A percentile compares a stretch with the other conserved stretches of the same genome.
Conservation (phyloP, 78 protist genomes). For the Dictyostelium brefeldianum region DNA sequence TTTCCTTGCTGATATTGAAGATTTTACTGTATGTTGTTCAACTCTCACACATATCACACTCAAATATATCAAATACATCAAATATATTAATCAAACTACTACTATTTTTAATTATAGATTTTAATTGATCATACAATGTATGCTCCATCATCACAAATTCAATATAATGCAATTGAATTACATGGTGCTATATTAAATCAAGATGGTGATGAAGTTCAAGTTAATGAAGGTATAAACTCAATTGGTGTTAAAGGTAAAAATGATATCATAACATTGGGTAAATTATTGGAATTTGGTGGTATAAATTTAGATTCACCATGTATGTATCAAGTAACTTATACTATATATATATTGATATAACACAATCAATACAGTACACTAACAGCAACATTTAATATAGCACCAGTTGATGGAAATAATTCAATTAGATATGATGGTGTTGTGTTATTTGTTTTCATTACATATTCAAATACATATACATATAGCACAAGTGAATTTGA, state of each 20-base stretch:
- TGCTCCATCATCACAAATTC: slow-evolving; percentile 23
- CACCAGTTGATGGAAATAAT: slow-evolving; percentile 13
- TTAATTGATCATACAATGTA: slow-evolving; percentile 74
- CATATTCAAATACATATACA: slow-evolving; percentile 62
- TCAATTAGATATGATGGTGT: slow-evolving; percentile 69
- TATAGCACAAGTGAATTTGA: slow-evolving; percentile 5
- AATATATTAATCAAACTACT: too few species aligned
- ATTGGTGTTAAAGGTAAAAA: slow-evolving; percentile 44
- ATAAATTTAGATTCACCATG: slow-evolving; percentile 24
- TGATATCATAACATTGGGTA: slow-evolving; percentile 41
- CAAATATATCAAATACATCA: neutral
- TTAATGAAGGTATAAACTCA: neutral
- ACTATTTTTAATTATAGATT: neutral
- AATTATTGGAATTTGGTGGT: slow-evolving; percentile 25
- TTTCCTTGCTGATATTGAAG: slow-evolving; percentile 60
- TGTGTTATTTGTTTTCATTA: slow-evolving; percentile 37
- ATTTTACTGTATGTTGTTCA: slow-evolving; percentile 31
- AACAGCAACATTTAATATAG: too few species aligned
- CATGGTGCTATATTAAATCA: slow-evolving; percentile 17
- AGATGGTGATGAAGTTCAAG: slow-evolving; percentile 38
- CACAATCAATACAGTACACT: too few species aligned
- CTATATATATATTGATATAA: too few species aligned
- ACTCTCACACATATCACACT: neutral
- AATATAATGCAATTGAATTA: slow-evolving; percentile 51
- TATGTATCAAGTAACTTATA: too few species aligned